These are phyloP conservation scores for Fraxinus greggii DNA, from an alignment of 305 asterid genomes.

Conservation along the genomic window DNA sequence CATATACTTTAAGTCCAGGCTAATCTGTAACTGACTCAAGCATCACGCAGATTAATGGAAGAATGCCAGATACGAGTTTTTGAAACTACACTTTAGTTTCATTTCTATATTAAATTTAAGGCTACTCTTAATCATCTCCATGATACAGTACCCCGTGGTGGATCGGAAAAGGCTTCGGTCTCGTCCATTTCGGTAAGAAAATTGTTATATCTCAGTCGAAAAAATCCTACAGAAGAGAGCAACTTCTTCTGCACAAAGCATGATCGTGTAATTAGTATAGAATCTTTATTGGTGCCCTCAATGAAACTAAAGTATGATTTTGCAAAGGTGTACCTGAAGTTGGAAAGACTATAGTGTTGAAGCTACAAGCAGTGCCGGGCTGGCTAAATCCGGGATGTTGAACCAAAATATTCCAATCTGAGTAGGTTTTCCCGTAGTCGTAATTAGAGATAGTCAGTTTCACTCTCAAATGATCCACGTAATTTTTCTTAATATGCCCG, in stretches of 20 bases:
- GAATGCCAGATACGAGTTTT: too few relatives aligned
- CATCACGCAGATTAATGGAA: neutral
- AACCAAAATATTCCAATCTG: slow-evolving; percentile 59
- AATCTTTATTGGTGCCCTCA: neutral
- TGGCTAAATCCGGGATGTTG: slow-evolving; percentile 62
- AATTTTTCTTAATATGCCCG: slow-evolving; percentile 72
- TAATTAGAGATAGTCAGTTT: slow-evolving; percentile 60
- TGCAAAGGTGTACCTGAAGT: slow-evolving; percentile 24
- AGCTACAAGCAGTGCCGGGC: slow-evolving; percentile 39
- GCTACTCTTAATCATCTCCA: neutral
- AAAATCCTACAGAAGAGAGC: slow-evolving; percentile 62
- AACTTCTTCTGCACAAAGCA: slow-evolving; percentile 48
- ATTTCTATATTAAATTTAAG: neutral
- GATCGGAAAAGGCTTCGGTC: neutral
- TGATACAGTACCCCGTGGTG: neutral
- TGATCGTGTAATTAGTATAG: neutral
- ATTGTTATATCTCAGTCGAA: slow-evolving; percentile 13
- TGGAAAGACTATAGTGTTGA: slow-evolving; percentile 46
- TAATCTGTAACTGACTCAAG: neutral
- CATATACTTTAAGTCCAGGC: neutral
- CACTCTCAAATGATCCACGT: slow-evolving; percentile 52
- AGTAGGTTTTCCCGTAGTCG: slow-evolving; percentile 52
- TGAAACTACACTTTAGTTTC: neutral
- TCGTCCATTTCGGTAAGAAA: neutral
- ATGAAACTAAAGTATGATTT: slow-evolving; percentile 7